Base-by-base conservation (phyloP, 2,329 filamentous ascomycete species). In the Coccinonectria pachysandricola region DNA sequence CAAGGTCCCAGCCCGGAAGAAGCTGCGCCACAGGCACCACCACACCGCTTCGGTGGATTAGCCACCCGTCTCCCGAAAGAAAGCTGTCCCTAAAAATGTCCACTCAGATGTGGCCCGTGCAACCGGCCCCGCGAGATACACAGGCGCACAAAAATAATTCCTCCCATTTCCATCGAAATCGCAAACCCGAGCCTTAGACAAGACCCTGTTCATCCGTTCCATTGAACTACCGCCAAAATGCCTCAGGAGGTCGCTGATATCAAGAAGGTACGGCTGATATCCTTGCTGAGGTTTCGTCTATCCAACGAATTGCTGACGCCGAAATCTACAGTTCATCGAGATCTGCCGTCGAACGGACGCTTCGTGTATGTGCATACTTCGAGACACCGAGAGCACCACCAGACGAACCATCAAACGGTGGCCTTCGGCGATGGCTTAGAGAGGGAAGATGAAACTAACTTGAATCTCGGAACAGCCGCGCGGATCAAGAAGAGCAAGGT, bases 271-370 rank as follows among this genome's bases (percentile, higher is more conserved):
- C 35, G 61, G 5, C 18, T 12, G 14, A 21, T 18, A 13, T 19
- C 19, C 4, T 9, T 10, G 25, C 21, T 7, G 11, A 8, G 24
- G 22, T 18, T 21, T 8, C 13, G 38, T 46, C 18, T 22, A 16
- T 19, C 18, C 16, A 21, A n/a, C 8, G 13, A 40, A 39, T 31
- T 36, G 49, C 54, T 59, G 40, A 56, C 48, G 19, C 11, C n/a
- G n/a, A 8, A 13, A 15, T 32, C 31, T 33, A 62, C 63, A 94
- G 76, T 98, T 98, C 84, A 93, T 98, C 66, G 91, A 96, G 81
- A 94, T 98, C 77, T 94, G 84, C 79, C 82, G 88, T 68, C 83
- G 91, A 65, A 93, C 94, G 75, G 92, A 98, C 79, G 91, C 91
- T 63, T 92, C 83, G 62, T 94, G 91, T 98, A 83, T 57, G 86